Percentiles rank a stretch among this genome's conserved stretches.
phyloP scores from a whole-genome alignment of 768 basidiomycete genomes.

The Leccinum olivaceopallidum region DNA sequence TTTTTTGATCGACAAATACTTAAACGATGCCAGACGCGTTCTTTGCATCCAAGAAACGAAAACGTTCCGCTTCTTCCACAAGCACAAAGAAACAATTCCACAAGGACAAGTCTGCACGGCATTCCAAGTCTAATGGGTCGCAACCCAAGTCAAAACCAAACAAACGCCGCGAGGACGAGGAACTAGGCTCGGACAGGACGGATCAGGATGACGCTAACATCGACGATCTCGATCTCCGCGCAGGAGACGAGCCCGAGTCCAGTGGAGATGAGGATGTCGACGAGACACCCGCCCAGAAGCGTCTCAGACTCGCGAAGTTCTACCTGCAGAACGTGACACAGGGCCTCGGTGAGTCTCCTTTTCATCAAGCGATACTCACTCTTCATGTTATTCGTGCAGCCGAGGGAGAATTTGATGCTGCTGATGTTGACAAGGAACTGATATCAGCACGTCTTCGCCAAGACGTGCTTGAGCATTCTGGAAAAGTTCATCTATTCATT shows the following conservation, averaged over 20 bases:
- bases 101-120: conserved; percentile 7
- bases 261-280: conserved; percentile 84
- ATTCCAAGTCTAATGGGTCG: conserved; percentile 26
- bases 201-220: conserved; percentile 53
- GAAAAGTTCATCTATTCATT: conserved; percentile 81
- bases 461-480: conserved; percentile 88
- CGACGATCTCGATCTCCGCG: conserved; percentile 75
- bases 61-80: conserved; percentile 43
- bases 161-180: conserved; percentile 50
- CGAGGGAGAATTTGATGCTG: conserved; percentile 93
- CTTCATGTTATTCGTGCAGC: conserved; percentile 35
- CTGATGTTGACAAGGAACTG: conserved; percentile 91
- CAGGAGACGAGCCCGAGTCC: conserved; percentile 52
- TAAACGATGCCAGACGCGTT: conserved; percentile 73
- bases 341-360: conserved; percentile 53
- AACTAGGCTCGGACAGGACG: conserved; percentile 63
- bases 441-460: conserved; percentile 88
- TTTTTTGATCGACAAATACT: conserved; percentile 22
- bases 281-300: conserved; percentile 93
- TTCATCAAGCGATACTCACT: neutral
- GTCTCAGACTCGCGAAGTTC: conserved; percentile 85
- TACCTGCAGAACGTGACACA: conserved; percentile 87
- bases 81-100: conserved; percentile 27
- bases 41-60: conserved; percentile 71
- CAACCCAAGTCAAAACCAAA: conserved; percentile 23